Evolutionary conservation across 2,329 filamentous ascomycete species (phyloP).

Genomic region (Pestalotiopsis sp.): DNA sequence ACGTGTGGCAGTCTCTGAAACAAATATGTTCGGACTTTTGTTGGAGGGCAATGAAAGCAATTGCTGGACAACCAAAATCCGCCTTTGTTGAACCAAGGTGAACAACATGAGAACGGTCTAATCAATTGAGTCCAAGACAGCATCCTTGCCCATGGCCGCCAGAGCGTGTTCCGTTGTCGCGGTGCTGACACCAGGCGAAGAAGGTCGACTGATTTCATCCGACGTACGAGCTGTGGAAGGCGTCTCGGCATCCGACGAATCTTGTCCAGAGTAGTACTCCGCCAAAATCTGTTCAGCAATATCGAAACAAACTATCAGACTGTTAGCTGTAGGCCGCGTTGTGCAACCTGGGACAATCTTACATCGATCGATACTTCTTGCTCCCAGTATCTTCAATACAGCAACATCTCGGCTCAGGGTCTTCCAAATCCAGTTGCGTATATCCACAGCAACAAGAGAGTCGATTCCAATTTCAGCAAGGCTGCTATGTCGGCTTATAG

Average conservation of each 20-base stretch:
- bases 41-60: too few species aligned
- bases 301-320: neutral
- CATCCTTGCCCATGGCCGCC: neutral
- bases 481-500: constrained; percentile 33
- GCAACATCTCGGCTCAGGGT: constrained; percentile 33
- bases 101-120: neutral
- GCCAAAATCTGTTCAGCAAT: constrained; percentile 8
- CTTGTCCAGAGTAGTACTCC: neutral
- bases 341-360: constrained; percentile 13
- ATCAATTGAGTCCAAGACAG: neutral
- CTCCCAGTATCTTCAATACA: constrained; percentile 35
- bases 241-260: neutral
- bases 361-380: constrained; percentile 27
- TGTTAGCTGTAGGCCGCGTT: neutral
- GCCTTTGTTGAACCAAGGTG: too few species aligned
- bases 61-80: too few species aligned
- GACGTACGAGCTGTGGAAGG: neutral
- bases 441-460: constrained; percentile 43
- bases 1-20: too few species aligned
- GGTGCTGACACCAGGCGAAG: neutral
- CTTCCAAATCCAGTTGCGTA: constrained; percentile 40
- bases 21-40: too few species aligned
- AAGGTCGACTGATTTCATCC: neutral
- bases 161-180: neutral
- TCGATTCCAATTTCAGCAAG: constrained; percentile 43